These are phyloP conservation scores for Entoloma clypeatum DNA, from an alignment of 1,284 basidiomycete genomes.

Conservation along the genomic window DNA sequence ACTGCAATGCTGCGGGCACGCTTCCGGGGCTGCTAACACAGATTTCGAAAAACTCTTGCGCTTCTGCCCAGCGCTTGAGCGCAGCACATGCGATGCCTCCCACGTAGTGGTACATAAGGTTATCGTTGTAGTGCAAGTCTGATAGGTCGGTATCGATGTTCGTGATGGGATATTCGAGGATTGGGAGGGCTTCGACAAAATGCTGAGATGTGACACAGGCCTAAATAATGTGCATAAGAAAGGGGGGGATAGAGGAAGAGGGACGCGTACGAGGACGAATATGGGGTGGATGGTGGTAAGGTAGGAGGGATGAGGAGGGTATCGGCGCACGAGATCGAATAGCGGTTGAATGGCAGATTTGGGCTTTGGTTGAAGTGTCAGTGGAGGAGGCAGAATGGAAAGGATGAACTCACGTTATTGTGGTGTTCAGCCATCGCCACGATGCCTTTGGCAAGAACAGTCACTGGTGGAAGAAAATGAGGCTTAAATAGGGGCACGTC, in stretches of 20 bases:
- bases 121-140: slow-evolving; percentile 69
- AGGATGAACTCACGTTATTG: slow-evolving; percentile 35
- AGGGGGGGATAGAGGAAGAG: slow-evolving; percentile 4
- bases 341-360: slow-evolving; percentile 56
- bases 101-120: slow-evolving; percentile 73
- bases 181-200: slow-evolving; percentile 51
- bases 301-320: slow-evolving; percentile 50
- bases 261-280: slow-evolving; percentile 43
- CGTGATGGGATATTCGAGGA: slow-evolving; percentile 57
- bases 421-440: slow-evolving; percentile 30
- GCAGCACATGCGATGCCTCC: slow-evolving; percentile 63
- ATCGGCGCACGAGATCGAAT: slow-evolving; percentile 54
- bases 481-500: neutral
- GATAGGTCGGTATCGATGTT: slow-evolving; percentile 48
- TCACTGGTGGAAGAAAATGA: slow-evolving; percentile 34
- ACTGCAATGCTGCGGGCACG: slow-evolving; percentile 64
- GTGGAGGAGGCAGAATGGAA: slow-evolving; percentile 1
- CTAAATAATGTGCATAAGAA: slow-evolving; percentile 25
- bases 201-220: slow-evolving; percentile 46
- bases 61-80: slow-evolving; percentile 58
- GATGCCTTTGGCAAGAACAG: slow-evolving; percentile 48
- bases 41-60: slow-evolving; percentile 74
- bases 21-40: slow-evolving; percentile 70
- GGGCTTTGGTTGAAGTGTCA: slow-evolving; percentile 27
- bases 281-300: slow-evolving; percentile 68